Evolutionary conservation across 2,329 filamentous ascomycete genomes (phyloP).

Genomic region (Aspergillus oerlinghausenensis): DNA sequence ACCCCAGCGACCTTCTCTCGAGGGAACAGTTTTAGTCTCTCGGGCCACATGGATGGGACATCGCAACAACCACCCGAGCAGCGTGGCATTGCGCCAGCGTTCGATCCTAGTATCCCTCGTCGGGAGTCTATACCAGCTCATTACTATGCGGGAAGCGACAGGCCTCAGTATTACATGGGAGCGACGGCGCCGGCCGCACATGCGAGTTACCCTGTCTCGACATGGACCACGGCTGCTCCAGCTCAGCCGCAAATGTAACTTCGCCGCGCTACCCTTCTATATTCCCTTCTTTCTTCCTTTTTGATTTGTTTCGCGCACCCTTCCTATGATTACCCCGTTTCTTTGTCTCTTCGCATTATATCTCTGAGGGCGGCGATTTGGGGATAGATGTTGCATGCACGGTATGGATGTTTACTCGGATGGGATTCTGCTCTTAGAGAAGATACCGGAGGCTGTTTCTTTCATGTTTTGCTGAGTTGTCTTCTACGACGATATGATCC

Average conservation of each 20-base stretch:
- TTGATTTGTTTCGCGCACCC: constrained; percentile 9
- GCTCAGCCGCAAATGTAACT: constrained; percentile 37
- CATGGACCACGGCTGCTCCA: constrained; percentile 36
- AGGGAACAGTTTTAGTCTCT: constrained; percentile 32
- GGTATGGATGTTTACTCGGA: constrained; percentile 17
- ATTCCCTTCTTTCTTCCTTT: constrained; percentile 4
- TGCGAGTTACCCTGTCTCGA: constrained; percentile 31
- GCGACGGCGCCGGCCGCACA: constrained; percentile 24
- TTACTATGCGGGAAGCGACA: constrained; percentile 31
- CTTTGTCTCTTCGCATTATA: constrained; percentile 3
- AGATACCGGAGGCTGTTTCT: constrained; percentile 17
- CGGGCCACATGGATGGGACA: constrained; percentile 28
- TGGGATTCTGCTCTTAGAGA: constrained; percentile 18
- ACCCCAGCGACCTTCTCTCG: constrained; percentile 35
- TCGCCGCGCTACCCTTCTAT: constrained; percentile 1
- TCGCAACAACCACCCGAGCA: constrained; percentile 27
- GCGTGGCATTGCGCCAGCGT: constrained; percentile 25
- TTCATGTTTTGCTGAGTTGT: constrained; percentile 12
- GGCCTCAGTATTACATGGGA: constrained; percentile 32
- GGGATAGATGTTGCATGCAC: constrained; percentile 20
- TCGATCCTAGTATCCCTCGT: constrained; percentile 30
- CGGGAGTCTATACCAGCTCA: constrained; percentile 33
- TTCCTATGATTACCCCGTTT: constrained; percentile 5
- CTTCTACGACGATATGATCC: constrained; percentile 17
- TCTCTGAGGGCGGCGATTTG: constrained; percentile 19